These are phyloP conservation scores for Rhododendron vialii DNA, from an alignment of 148 eudicot species.

Conservation along the genomic window DNA sequence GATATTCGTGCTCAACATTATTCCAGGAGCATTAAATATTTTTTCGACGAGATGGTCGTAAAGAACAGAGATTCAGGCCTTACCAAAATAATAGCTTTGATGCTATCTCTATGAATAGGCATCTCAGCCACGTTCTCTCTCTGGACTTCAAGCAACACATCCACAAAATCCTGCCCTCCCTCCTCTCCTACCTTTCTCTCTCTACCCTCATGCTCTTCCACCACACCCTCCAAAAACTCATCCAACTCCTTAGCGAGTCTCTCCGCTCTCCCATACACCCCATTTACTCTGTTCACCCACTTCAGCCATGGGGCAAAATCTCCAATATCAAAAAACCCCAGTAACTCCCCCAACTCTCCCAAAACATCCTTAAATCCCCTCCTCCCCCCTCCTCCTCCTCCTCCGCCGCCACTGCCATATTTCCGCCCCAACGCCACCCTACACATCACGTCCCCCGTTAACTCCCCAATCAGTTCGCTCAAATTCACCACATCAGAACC, in stretches of 20 bases:
- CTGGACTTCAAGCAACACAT: neutral
- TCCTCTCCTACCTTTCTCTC: neutral
- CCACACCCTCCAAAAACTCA: neutral
- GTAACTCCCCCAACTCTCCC: neutral
- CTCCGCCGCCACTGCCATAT: fast-evolving
- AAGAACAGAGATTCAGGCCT: neutral
- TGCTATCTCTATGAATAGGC: conserved; percentile 22
- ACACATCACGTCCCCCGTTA: neutral
- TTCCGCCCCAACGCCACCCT: neutral
- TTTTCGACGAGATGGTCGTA: too few relatives aligned
- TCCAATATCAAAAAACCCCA: neutral
- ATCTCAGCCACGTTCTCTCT: neutral
- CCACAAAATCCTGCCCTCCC: neutral
- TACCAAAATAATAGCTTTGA: neutral
- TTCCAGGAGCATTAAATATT: too few relatives aligned
- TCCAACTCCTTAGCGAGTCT: conserved; percentile 17
- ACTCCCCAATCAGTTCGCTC: conserved; percentile 20
- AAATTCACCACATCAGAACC: conserved; percentile 20
- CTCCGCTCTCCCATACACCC: conserved; percentile 19
- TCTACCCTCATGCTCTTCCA: neutral
- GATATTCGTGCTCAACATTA: too few relatives aligned
- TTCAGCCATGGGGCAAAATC: neutral
- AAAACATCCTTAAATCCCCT: neutral
- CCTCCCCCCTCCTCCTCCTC: neutral
- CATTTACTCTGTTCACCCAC: neutral